These are phyloP conservation scores for Pistacia atlantica DNA, from an alignment of 345 rosid genomes.

Conservation along the genomic window DNA sequence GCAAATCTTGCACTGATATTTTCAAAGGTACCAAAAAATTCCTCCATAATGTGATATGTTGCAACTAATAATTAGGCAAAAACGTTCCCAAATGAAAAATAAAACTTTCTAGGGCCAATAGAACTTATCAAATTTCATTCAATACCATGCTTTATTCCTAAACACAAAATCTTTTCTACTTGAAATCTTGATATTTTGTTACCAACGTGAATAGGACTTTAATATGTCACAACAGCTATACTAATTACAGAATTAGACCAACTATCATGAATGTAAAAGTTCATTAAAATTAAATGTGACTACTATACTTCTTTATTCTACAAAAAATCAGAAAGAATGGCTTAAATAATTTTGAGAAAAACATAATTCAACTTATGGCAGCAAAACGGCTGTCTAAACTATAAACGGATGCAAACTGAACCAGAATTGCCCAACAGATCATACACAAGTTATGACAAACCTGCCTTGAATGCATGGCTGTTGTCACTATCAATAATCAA, in stretches of 20 bases:
- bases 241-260: neutral
- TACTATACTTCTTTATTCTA: neutral
- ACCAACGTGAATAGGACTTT: neutral
- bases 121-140: neutral
- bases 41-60: neutral
- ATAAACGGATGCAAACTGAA: neutral
- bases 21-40: neutral
- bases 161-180: neutral
- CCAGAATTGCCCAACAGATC: constrained; percentile 18
- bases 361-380: neutral
- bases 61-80: neutral
- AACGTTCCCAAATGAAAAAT: neutral
- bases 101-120: neutral
- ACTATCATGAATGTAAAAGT: neutral
- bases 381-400: neutral
- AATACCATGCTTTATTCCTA: neutral
- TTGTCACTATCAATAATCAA: constrained; percentile 90
- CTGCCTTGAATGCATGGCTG: constrained; percentile 99
- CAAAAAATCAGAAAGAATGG: neutral
- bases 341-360: neutral
- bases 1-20: neutral
- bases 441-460: constrained; percentile 86
- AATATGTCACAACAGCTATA: neutral
- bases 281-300: neutral
- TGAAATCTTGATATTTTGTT: neutral